Evolutionary conservation across 176 grass and related monocot species (phyloP).

Genomic region (Oryza meridionalis): DNA sequence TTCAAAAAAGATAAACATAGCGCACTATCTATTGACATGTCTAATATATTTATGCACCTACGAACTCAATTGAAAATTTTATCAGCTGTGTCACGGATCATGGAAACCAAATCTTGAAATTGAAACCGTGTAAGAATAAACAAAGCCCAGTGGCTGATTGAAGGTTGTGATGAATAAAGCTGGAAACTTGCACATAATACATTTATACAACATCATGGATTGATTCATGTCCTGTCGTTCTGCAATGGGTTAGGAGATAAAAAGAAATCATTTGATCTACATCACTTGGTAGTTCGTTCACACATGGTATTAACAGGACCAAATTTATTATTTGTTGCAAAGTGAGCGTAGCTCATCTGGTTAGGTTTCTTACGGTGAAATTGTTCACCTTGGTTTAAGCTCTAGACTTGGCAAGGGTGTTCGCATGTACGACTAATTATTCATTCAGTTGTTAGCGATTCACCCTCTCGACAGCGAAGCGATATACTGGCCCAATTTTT

Average conservation of each 20-base stretch:
- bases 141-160: background rate
- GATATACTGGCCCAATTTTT: too few relatives aligned
- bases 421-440: too few relatives aligned
- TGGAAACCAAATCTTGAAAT: background rate
- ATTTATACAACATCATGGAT: background rate
- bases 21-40: background rate
- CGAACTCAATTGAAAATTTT: background rate
- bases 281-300: background rate
- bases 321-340: background rate
- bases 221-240: background rate
- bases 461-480: too few relatives aligned
- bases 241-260: background rate
- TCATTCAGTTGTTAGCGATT: too few relatives aligned
- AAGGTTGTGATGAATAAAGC: conserved; percentile 15
- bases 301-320: background rate
- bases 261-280: background rate
- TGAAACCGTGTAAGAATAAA: background rate
- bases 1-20: background rate
- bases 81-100: background rate
- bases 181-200: background rate
- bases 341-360: too few relatives aligned
- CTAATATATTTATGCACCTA: background rate
- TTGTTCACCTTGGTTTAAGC: too few relatives aligned
- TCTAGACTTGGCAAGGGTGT: too few relatives aligned
- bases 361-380: too few relatives aligned